Conservation (phyloP, 108 stramenopile genomes). For the Cyclotella baltica region DNA sequence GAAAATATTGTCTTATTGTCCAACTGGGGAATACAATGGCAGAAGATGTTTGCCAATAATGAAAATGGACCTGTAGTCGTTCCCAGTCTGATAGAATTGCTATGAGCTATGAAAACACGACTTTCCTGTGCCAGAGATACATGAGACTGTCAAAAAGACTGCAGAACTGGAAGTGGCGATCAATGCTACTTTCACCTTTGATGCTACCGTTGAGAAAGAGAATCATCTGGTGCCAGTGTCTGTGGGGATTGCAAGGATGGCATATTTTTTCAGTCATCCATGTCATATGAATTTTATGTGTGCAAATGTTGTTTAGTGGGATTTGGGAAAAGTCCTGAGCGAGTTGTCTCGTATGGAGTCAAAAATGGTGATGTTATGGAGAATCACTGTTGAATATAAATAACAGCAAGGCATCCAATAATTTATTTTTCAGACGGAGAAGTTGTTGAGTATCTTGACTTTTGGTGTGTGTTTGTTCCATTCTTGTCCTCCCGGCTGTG, state of each 20-base stretch:
- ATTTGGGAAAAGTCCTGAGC: conserved; percentile 82
- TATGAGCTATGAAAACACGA: conserved; percentile 92
- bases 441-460: conserved; percentile 78
- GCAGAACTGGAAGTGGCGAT: conserved; percentile 97
- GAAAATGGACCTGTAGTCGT: conserved; percentile 98
- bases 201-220: conserved; percentile 94
- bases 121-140: conserved; percentile 79
- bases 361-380: conserved; percentile 43
- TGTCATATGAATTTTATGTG: conserved; percentile 96
- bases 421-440: conserved; percentile 82
- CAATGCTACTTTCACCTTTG: conserved; percentile 94
- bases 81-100: conserved; percentile 93
- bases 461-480: conserved; percentile 70
- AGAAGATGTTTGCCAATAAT: conserved; percentile 88
- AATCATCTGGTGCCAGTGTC: conserved; percentile 81
- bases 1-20: conserved; percentile 94
- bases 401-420: conserved; percentile 63
- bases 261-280: conserved; percentile 97
- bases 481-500: conserved; percentile 33
- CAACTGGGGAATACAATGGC: conserved; percentile 99
- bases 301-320: conserved; percentile 83
- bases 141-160: conserved; percentile 97
- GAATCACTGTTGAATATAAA: conserved; percentile 54
- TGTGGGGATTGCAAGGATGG: conserved; percentile 91
- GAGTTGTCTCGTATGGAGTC: conserved; percentile 75